Percentiles rank a stretch among this genome's conserved stretches.
Evolutionary conservation across 1,284 basidiomycete genomes (phyloP).

Genomic region (Afroboletus lepidellus): DNA sequence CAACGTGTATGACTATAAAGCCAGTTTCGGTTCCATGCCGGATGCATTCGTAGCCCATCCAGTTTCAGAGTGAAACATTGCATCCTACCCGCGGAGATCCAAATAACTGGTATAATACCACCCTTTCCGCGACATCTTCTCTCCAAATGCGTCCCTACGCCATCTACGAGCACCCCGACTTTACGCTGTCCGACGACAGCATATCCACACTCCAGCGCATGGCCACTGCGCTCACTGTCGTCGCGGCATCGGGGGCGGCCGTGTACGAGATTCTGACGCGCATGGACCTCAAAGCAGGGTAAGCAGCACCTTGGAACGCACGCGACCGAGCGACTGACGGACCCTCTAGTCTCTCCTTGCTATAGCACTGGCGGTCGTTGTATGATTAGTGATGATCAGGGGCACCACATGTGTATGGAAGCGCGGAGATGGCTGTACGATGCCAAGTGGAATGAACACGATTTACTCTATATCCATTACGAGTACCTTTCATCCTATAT

Average conservation of each 20-base stretch:
- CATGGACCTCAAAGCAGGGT: constrained; percentile 20
- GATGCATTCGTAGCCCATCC: neutral
- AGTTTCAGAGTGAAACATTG: constrained; percentile 9
- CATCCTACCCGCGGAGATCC: neutral
- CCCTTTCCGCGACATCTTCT: neutral
- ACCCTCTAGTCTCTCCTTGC: constrained; percentile 11
- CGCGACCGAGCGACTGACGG: constrained; percentile 1
- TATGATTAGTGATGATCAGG: constrained; percentile 8
- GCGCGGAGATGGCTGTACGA: constrained; percentile 9
- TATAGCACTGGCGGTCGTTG: constrained; percentile 15
- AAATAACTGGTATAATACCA: neutral
- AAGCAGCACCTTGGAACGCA: neutral
- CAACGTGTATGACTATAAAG: too few species aligned
- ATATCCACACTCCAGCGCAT: constrained; percentile 25
- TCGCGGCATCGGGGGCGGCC: constrained; percentile 34
- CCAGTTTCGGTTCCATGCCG: neutral
- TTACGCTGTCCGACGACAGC: constrained; percentile 35
- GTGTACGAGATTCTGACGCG: constrained; percentile 29
- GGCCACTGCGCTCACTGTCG: constrained; percentile 27
- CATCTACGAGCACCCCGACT: constrained; percentile 54
- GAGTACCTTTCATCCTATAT: neutral
- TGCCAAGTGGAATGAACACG: constrained; percentile 6
- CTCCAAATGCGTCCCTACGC: constrained; percentile 38
- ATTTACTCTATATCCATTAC: constrained; percentile 11
- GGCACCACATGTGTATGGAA: neutral